Percentiles rank a stretch among this genome's conserved stretches.
phyloP scores from a whole-genome alignment of 176 grass and related monocot species.

The Cenchrus americanus region DNA sequence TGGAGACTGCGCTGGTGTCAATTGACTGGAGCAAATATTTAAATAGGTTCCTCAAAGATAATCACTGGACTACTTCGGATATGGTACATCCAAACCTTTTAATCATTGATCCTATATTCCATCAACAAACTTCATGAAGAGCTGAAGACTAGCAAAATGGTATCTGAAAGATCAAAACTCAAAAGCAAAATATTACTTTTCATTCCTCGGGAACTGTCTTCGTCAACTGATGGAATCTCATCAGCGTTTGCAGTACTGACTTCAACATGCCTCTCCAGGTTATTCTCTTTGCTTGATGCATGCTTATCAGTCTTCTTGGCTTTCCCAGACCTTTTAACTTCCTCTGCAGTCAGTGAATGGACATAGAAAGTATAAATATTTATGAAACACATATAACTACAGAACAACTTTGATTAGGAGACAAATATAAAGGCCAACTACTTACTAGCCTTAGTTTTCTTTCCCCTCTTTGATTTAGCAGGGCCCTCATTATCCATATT shows the following conservation, averaged over 20 bases:
- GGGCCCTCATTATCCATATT: conserved; percentile 45
- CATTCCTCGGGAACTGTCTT: conserved; percentile 91
- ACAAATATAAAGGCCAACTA: conserved; percentile 44
- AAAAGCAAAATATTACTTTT: conserved; percentile 66
- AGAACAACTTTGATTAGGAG: conserved; percentile 25
- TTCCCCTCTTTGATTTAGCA: conserved; percentile 51
- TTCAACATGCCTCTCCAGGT: conserved; percentile 45
- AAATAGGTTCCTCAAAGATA: conserved; percentile 1
- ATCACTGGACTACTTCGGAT: not conserved
- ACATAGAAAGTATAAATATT: conserved; percentile 19
- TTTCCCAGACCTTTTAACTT: conserved; percentile 62
- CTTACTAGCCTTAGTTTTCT: conserved; percentile 49
- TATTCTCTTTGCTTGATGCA: conserved; percentile 36
- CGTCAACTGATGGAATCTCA: conserved; percentile 69
- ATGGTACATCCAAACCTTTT: conserved; percentile 1
- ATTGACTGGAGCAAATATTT: not conserved
- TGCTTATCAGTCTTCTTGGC: conserved; percentile 45
- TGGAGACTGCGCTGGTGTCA: not conserved
- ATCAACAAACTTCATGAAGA: conserved; percentile 11
- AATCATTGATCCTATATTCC: not conserved
- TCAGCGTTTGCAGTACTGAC: conserved; percentile 50
- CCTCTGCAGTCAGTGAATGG: conserved; percentile 51
- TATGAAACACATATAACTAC: conserved; percentile 4
- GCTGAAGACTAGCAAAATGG: not conserved
- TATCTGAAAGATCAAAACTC: conserved; percentile 3